Base-by-base conservation (phyloP, 2,329 filamentous ascomycete genomes). In the Leptographium procerum region DNA sequence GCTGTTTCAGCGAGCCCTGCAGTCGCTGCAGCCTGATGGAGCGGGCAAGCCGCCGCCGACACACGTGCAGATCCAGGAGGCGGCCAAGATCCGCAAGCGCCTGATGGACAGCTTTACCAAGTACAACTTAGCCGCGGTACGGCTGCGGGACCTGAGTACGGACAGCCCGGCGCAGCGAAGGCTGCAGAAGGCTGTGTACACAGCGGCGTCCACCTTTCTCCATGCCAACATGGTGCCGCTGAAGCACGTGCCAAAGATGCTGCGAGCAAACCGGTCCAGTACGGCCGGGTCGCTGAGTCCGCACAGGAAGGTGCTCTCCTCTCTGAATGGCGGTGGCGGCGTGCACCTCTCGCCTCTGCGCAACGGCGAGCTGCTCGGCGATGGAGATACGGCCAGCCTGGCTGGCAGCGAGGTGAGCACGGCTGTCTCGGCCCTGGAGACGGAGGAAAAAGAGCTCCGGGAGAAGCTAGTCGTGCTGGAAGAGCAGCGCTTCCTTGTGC, bases 211-310 rank as follows among this genome's bases (percentile, higher is more conserved):
- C 56, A 81, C 81, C 54, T 96, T 96, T 66, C 73, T 96, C 5
- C 91, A 95, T 67, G 80, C 90, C 4, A 89, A 96, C 66, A 95
- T 96, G 89, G 79, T 96, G 10, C 90, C 91, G 0, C 75, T 96
- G 16, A 95, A 89, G 68, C 82, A 83, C 31, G 75, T 91, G 0
- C 87, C 87, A 0, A 82, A 83, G 48, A 75, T 90, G 63, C 75
- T 91, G 19, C 75, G 74, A 56, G 72, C 73, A 9, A 70, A 73
- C 3, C 73, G 73, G 48, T 66, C 47, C 31, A 4, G 29, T 13
- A 4, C 36, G 36, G 47, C 33, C 28, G 11, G 24, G 2, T 11
- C 33, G 4, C 11, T 40, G 52, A 61, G 56, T n/a, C 34, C 22
- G 33, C 69, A 71, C 57, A 63, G 69, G 4, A 64, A 66, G 31